These are phyloP conservation scores for Fusarium ambrosium DNA, from an alignment of 2,329 filamentous ascomycete species.

Conservation along the genomic window DNA sequence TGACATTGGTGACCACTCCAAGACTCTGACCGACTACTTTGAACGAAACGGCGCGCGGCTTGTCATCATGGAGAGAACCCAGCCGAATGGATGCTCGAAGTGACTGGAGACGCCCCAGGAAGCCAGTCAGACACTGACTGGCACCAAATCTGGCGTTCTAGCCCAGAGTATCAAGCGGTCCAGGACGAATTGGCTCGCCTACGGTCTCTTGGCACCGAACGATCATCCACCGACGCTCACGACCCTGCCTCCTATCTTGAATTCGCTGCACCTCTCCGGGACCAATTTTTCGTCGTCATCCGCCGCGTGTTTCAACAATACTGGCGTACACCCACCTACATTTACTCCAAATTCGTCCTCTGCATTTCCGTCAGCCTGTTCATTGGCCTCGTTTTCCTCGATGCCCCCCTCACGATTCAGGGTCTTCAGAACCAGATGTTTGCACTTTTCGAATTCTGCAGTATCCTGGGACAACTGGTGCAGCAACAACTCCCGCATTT, in stretches of 20 bases:
- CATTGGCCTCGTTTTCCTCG: slow-evolving; percentile 77
- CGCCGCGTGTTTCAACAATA: slow-evolving; percentile 53
- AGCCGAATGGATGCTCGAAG: slow-evolving; percentile 75
- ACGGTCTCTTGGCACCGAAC: not conserved
- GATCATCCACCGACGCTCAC: fast-evolving
- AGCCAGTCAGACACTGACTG: slow-evolving; percentile 59
- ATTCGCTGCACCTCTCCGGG: slow-evolving; percentile 48
- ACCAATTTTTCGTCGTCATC: slow-evolving; percentile 51
- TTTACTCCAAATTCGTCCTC: slow-evolving; percentile 67
- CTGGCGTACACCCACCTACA: slow-evolving; percentile 66
- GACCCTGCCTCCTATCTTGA: slow-evolving; percentile 39
- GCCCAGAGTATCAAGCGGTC: slow-evolving; percentile 49
- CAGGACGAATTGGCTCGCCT: slow-evolving; percentile 51
- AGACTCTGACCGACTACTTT: slow-evolving; percentile 70
- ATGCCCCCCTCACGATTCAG: slow-evolving; percentile 70
- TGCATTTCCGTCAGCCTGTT: slow-evolving; percentile 60
- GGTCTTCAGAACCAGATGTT: slow-evolving; percentile 81
- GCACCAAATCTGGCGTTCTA: slow-evolving; percentile 53
- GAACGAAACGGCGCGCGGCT: slow-evolving; percentile 68
- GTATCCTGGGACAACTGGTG: slow-evolving; percentile 75
- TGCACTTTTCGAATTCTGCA: slow-evolving; percentile 77
- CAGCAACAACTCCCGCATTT: slow-evolving; percentile 80
- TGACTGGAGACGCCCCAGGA: slow-evolving; percentile 60
- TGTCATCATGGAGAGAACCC: slow-evolving; percentile 71
- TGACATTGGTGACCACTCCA: slow-evolving; percentile 69